A percentile compares a stretch with the other conserved stretches of the same genome.
Conservation (phyloP, 2,329 filamentous ascomycete genomes). For the Fusarium equiseti region DNA sequence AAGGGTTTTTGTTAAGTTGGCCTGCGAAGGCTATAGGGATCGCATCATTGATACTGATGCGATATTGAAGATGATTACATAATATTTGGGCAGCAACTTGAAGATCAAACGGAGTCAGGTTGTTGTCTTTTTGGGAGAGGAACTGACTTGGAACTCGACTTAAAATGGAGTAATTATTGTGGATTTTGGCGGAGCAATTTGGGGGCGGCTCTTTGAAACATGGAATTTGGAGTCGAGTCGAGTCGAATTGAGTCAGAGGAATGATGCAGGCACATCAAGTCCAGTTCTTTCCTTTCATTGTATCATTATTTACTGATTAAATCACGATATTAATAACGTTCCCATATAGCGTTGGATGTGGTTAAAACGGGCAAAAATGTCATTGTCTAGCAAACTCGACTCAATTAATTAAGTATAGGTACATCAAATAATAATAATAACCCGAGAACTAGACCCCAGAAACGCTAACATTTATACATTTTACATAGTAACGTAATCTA, state of each 20-base stretch:
- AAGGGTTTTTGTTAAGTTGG: constrained; percentile 53
- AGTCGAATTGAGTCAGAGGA: not conserved
- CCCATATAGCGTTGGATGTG: constrained; percentile 3
- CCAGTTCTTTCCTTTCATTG: constrained; percentile 15
- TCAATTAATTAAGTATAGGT: not conserved
- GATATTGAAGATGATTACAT: constrained; percentile 45
- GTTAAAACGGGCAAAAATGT: not conserved
- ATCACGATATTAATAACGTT: constrained; percentile 33
- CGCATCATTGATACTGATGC: constrained; percentile 52
- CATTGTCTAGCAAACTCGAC: too few species aligned
- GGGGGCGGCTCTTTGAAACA: not conserved
- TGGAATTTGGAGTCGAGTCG: not conserved
- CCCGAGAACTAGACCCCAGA: not conserved
- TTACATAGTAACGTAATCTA: not conserved
- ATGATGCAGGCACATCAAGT: constrained; percentile 24
- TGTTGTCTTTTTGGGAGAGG: not conserved
- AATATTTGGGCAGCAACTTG: not conserved
- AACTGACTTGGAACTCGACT: constrained; percentile 5
- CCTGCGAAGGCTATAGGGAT: constrained; percentile 53
- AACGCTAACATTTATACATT: not conserved
- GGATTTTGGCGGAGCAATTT: constrained; percentile 31
- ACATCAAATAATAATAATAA: not conserved
- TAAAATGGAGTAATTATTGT: constrained; percentile 28
- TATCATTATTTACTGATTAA: constrained; percentile 20
- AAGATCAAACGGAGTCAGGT: not conserved